Conservation (phyloP, 148 eudicot genomes). For the Diospyros kaki region DNA sequence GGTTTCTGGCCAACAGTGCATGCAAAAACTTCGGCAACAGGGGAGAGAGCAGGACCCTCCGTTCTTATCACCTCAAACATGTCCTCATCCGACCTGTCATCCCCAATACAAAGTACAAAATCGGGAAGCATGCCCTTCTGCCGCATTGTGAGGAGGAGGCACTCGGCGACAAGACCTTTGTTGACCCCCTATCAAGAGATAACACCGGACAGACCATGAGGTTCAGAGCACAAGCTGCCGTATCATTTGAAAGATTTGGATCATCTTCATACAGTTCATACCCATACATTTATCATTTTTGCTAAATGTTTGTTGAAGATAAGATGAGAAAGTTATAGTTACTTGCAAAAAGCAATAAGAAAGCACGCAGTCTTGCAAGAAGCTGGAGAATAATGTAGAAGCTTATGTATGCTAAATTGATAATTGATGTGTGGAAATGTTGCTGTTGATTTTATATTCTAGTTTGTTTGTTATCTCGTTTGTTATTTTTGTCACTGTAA, state of each 20-base stretch:
- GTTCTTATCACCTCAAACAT: slow-evolving; percentile 76
- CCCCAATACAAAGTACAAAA: slow-evolving; percentile 72
- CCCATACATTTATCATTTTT: no score
- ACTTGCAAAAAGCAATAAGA: no score
- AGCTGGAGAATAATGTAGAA: not conserved
- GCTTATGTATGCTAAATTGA: not conserved
- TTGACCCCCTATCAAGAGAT: slow-evolving; percentile 48
- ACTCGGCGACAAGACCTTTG: slow-evolving; percentile 67
- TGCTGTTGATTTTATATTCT: no score
- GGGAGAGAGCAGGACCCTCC: slow-evolving; percentile 51
- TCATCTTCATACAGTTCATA: no score
- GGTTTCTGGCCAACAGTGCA: slow-evolving; percentile 38
- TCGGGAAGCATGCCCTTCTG: slow-evolving; percentile 65
- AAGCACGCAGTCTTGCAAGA: not conserved
- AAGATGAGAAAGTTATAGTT: slow-evolving; percentile 5
- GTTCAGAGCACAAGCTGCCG: not conserved
- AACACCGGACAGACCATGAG: not conserved
- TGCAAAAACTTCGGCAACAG: slow-evolving; percentile 55
- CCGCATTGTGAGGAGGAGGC: slow-evolving; percentile 49
- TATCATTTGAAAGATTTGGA: not conserved
- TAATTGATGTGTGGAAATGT: not conserved
- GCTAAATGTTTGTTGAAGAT: not conserved
- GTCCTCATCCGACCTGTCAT: slow-evolving; percentile 80
- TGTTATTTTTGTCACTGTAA: no score
- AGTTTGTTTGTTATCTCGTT: no score